Evolutionary conservation across 371 early-diverging fungal genomes (phyloP).

Genomic region (Rhizomucor pusillus): DNA sequence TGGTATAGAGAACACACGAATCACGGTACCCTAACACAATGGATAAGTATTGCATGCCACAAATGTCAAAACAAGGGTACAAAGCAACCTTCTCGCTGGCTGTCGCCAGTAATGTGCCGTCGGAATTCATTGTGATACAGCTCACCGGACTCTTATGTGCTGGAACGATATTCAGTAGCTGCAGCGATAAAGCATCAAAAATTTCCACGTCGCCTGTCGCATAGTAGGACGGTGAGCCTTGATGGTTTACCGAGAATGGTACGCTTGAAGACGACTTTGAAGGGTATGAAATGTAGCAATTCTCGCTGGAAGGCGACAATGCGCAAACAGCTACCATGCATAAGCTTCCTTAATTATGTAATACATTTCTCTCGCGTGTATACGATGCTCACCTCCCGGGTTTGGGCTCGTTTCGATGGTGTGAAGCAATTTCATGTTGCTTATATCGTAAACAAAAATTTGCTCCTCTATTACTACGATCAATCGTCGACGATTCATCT

Average conservation of each 20-base stretch:
- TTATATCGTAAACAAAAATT: constrained; percentile 90
- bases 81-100: constrained; percentile 84
- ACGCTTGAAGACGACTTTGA: constrained; percentile 56
- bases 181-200: constrained; percentile 83
- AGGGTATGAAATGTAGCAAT: constrained; percentile 94
- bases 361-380: neutral
- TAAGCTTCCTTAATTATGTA: neutral
- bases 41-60: neutral
- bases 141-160: constrained; percentile 92
- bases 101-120: constrained; percentile 93
- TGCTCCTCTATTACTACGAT: constrained; percentile 92
- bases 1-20: constrained; percentile 91
- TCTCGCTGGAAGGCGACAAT: constrained; percentile 91
- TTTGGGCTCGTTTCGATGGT: constrained; percentile 94
- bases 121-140: constrained; percentile 80
- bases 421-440: constrained; percentile 94
- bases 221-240: constrained; percentile 10
- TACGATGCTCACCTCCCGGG: constrained; percentile 62
- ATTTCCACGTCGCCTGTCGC: constrained; percentile 82
- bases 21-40: constrained; percentile 83
- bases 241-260: constrained; percentile 22
- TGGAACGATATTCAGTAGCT: constrained; percentile 87
- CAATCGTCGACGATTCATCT: constrained; percentile 90
- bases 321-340: constrained; percentile 76
- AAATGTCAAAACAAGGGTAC: neutral